Conservation (phyloP, 2,329 filamentous ascomycete genomes). For the Monosporascus sp. region DNA sequence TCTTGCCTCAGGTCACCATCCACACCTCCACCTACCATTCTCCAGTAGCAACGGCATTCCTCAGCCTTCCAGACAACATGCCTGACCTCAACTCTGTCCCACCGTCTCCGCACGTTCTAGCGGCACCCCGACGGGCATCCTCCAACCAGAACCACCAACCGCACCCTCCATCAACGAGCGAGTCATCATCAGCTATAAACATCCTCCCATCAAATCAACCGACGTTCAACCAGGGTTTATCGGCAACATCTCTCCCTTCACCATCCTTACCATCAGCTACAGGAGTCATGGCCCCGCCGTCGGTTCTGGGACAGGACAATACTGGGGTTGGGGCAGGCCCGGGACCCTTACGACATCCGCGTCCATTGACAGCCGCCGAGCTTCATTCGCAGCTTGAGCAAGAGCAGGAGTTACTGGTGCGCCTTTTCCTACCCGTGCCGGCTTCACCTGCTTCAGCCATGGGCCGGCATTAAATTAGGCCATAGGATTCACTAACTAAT, state of each 20-base stretch:
- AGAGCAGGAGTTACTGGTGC: conserved; percentile 88
- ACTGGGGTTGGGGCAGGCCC: conserved; percentile 50
- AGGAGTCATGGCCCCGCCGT: conserved; percentile 21
- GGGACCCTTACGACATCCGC: conserved; percentile 77
- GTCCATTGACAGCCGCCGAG: conserved; percentile 82
- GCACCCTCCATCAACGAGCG: conserved; percentile 26
- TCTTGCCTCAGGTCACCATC: no score
- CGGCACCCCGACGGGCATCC: conserved; percentile 38
- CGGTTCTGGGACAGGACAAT: conserved; percentile 27
- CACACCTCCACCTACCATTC: no score
- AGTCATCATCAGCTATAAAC: conserved; percentile 42
- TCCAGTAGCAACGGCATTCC: no score
- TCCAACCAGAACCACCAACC: conserved; percentile 31
- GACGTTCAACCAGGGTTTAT: conserved; percentile 25
- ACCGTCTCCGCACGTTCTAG: conserved; percentile 41
- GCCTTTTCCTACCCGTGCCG: conserved; percentile 16
- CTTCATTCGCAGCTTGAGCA: conserved; percentile 87
- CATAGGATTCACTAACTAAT: conserved; percentile 1
- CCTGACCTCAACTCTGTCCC: conserved; percentile 51
- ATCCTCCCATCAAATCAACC: conserved; percentile 49
- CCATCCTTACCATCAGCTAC: conserved; percentile 21
- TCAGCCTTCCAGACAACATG: conserved; percentile 9
- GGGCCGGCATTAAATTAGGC: background rate
- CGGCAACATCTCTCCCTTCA: conserved; percentile 29
- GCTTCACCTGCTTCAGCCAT: background rate